A percentile compares a stretch with the other conserved stretches of the same genome.
Conservation (phyloP, 139 green algal genomes). For the Tetradesmus lagerheimii region DNA sequence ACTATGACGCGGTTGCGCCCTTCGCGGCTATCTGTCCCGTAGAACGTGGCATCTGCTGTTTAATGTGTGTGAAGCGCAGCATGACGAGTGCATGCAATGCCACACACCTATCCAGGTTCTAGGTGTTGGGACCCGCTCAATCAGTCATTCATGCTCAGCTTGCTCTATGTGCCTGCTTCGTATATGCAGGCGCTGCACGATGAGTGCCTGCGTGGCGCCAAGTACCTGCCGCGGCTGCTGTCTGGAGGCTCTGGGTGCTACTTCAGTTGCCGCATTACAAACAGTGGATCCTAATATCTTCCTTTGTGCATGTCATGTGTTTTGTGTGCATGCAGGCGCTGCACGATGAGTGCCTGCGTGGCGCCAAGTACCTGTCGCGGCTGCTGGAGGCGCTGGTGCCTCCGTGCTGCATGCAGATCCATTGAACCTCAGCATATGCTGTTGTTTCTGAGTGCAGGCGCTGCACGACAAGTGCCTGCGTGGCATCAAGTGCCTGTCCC, state of each 20-base stretch:
- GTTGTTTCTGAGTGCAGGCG: no score
- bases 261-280: neutral
- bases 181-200: slow-evolving; percentile 54
- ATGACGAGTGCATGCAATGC: slow-evolving; percentile 91
- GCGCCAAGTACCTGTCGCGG: slow-evolving; percentile 90
- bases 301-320: no score
- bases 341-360: slow-evolving; percentile 89
- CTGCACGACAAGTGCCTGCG: slow-evolving; percentile 87
- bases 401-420: no score
- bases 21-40: no score
- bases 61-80: no score
- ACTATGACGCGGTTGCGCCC: no score
- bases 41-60: no score
- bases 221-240: neutral
- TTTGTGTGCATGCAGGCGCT: slow-evolving; percentile 49
- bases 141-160: no score
- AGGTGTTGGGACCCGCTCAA: no score
- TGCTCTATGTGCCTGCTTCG: neutral
- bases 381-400: slow-evolving; percentile 92
- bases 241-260: neutral
- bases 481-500: no score
- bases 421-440: no score
- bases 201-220: neutral
- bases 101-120: slow-evolving; percentile 93
- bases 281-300: neutral